phyloP scores from a whole-genome alignment of 2,329 filamentous ascomycete species.

The Calonectria pseudoreteaudii region DNA sequence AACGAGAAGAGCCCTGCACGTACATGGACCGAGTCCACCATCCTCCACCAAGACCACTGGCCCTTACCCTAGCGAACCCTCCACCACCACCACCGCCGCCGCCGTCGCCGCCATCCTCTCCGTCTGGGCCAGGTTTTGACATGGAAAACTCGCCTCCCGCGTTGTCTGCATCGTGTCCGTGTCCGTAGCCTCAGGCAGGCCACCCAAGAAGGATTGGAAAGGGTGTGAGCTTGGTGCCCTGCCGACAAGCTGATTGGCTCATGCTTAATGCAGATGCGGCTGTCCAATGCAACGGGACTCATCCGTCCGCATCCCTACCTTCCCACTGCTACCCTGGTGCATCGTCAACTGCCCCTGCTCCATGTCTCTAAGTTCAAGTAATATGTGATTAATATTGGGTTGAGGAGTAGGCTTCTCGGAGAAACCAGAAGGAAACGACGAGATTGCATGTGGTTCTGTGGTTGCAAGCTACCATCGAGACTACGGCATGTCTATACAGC shows the following conservation, averaged over 20 bases:
- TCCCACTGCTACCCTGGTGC: slow-evolving; percentile 26
- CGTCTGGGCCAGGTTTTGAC: slow-evolving; percentile 12
- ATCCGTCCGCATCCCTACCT: slow-evolving; percentile 26
- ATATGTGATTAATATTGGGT: neutral
- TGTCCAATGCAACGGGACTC: slow-evolving; percentile 33
- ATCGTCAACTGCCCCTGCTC: slow-evolving; percentile 22
- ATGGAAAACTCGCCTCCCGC: slow-evolving; percentile 19
- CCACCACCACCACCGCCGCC: slow-evolving; percentile 4
- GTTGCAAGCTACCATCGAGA: neutral
- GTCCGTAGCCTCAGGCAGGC: slow-evolving; percentile 6
- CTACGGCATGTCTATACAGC: neutral
- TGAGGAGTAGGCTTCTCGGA: neutral
- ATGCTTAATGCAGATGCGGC: slow-evolving; percentile 29
- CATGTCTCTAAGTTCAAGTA: neutral
- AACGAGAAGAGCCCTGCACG: slow-evolving; percentile 41
- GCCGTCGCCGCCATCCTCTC: slow-evolving; percentile 20
- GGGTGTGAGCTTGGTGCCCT: slow-evolving; percentile 29
- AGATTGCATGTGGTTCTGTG: neutral
- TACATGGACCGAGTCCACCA: slow-evolving; percentile 36
- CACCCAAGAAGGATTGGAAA: slow-evolving; percentile 15
- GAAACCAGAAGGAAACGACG: neutral
- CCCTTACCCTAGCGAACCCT: neutral
- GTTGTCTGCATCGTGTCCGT: slow-evolving; percentile 12
- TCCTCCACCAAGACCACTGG: slow-evolving; percentile 11
- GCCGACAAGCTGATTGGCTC: slow-evolving; percentile 18